Evolutionary conservation across 2,329 filamentous ascomycete species (phyloP), one percentile per base, ranked within the genome.

Genomic region (Aureobasidium sp.): DNA sequence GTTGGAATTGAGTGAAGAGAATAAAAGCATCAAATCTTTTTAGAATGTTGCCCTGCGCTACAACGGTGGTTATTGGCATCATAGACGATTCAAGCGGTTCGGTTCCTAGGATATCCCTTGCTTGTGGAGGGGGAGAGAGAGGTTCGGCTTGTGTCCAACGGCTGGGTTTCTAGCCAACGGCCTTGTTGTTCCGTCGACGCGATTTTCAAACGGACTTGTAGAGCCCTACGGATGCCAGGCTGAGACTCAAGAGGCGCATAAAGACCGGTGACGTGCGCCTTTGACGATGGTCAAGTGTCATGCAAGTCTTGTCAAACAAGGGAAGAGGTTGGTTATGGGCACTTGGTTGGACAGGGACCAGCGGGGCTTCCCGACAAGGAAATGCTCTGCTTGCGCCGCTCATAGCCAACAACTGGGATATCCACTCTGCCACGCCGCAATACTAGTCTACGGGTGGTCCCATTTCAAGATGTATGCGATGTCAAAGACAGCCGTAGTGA

Each of bases 61-160:
- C 57, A 52, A 61, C 56, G 56, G 39, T 27, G n/a, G 20, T 42
- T 61, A 51, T 51, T 51, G 57, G 37, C 27, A 47, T 36, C 34
- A 47, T 45, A 31, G 45, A 51, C 45, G 37, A 36, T 61, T 14
- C 1, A 17, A 45, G 47, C 57, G 57, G 47, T 41, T 20, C 27
- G 45, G 15, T 61, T 34, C 31, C 44, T 20, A 42, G 47, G 31
- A 52, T 29, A 61, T 61, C 57, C 57, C 57, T 61, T 61, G 57
- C 57, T 51, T 41, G 29, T 34, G 41, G 29, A 49, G 56, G 22
- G 41, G 56, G 25, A 44, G 25, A 8, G 34, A 47, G 53, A 36
- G 42, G 55, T 48, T 58, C 56, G 56, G 56, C 44, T 59, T 45
- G 45, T 59, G 36, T 58, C 41, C 45, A 59, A 59, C 56, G 56